Evolutionary conservation across 495 filamentous ascomycete genomes (phyloP).

Genomic region (Tuber magnatum): DNA sequence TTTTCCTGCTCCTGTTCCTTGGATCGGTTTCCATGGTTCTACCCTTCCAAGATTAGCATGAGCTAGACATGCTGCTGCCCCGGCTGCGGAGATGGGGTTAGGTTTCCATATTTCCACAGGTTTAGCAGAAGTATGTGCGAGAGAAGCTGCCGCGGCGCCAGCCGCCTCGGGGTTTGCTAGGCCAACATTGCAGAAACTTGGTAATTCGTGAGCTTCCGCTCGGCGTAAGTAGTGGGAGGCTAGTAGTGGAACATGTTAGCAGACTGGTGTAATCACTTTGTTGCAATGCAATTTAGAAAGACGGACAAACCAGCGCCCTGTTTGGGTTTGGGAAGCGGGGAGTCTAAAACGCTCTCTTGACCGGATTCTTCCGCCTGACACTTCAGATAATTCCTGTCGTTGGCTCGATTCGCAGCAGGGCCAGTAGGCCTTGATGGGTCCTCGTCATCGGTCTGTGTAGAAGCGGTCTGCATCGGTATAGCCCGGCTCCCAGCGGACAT

Average conservation of each 20-base stretch:
- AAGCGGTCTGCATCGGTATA: conserved; percentile 22
- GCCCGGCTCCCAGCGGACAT: conserved; percentile 2
- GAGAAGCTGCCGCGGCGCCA: conserved; percentile 30
- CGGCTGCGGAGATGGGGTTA: conserved; percentile 25
- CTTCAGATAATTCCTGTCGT: background rate
- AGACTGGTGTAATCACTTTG: background rate
- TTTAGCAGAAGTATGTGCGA: conserved; percentile 28
- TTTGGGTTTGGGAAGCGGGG: conserved; percentile 11
- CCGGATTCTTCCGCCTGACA: background rate
- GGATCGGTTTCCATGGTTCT: conserved; percentile 15
- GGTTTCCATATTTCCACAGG: conserved; percentile 34
- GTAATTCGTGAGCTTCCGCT: conserved; percentile 23
- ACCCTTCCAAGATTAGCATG: conserved; percentile 20
- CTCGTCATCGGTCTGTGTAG: conserved; percentile 21
- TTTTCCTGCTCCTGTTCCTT: conserved; percentile 15
- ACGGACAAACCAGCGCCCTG: conserved; percentile 23
- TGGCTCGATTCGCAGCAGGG: conserved; percentile 10
- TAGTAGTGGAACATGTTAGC: conserved; percentile 14
- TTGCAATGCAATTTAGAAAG: background rate
- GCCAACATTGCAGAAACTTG: conserved; percentile 28
- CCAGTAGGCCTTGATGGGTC: conserved; percentile 8
- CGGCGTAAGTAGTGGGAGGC: conserved; percentile 30
- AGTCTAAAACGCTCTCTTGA: background rate
- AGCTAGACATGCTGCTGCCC: conserved; percentile 33
- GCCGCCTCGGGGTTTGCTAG: conserved; percentile 28